phyloP scores from a whole-genome alignment of 2,329 filamentous ascomycete species.

The Exophiala lecanii-corni region DNA sequence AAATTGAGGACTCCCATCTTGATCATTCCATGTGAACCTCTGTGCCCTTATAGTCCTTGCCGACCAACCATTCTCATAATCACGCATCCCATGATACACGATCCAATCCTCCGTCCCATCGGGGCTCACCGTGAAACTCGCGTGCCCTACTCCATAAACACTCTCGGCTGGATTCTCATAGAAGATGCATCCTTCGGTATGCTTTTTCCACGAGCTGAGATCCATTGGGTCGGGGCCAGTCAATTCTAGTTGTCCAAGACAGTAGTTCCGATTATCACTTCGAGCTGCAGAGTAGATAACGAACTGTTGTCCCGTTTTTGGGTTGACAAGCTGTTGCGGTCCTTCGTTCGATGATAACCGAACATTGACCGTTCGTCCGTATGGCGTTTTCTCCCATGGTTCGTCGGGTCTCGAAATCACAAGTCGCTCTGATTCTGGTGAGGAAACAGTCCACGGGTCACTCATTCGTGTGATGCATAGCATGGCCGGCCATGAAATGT shows the following conservation, averaged over 20 bases:
- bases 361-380: constrained; percentile 34
- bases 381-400: constrained; percentile 50
- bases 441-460: constrained; percentile 45
- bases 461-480: constrained; percentile 49
- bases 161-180: constrained; percentile 44
- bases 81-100: constrained; percentile 50
- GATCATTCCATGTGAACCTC: constrained; percentile 44
- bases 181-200: constrained; percentile 45
- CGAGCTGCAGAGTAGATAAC: constrained; percentile 48
- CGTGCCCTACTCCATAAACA: constrained; percentile 49
- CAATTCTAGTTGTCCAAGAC: constrained; percentile 48
- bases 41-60: constrained; percentile 47
- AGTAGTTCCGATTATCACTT: constrained; percentile 51
- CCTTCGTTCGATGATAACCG: constrained; percentile 48
- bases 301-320: constrained; percentile 44
- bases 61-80: constrained; percentile 45
- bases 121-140: constrained; percentile 46
- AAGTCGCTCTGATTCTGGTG: constrained; percentile 43
- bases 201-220: constrained; percentile 45
- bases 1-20: constrained; percentile 44
- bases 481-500: constrained; percentile 49
- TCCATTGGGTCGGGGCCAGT: constrained; percentile 48
- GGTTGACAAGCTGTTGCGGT: constrained; percentile 47
- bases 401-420: constrained; percentile 46
- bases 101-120: constrained; percentile 48